These are phyloP conservation scores for Aspergillus piperis DNA, from an alignment of 2,329 filamentous ascomycete genomes.

Conservation along the genomic window DNA sequence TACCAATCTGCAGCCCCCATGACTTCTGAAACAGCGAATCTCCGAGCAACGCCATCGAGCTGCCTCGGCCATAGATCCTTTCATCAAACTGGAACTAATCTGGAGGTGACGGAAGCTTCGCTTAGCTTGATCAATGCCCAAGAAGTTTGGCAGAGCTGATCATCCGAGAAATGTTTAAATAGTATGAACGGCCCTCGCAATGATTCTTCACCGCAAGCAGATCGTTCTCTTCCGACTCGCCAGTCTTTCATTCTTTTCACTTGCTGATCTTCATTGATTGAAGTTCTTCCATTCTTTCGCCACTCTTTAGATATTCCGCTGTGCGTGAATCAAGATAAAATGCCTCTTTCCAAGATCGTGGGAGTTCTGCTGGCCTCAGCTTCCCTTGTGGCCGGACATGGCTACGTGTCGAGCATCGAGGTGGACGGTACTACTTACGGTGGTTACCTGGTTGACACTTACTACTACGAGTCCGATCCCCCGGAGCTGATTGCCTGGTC, in stretches of 20 bases:
- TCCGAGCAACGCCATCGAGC: neutral
- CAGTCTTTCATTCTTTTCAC: neutral
- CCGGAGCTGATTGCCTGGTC: slow-evolving; percentile 55
- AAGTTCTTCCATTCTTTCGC: slow-evolving; percentile 5
- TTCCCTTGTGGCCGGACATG: slow-evolving; percentile 31
- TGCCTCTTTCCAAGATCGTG: slow-evolving; percentile 11
- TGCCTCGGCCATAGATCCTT: neutral
- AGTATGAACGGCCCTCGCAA: neutral
- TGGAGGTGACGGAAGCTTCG: neutral
- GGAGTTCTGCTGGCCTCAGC: slow-evolving; percentile 26
- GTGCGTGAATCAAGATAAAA: neutral
- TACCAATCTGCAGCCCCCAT: neutral
- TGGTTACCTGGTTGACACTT: slow-evolving; percentile 43
- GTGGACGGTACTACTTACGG: slow-evolving; percentile 37
- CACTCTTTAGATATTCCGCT: slow-evolving; percentile 1
- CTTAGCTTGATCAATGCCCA: neutral
- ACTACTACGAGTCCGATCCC: slow-evolving; percentile 32
- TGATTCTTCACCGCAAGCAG: neutral
- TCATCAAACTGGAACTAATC: neutral
- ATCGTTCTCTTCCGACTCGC: neutral
- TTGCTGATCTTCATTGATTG: slow-evolving; percentile 4
- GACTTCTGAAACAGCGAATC: neutral
- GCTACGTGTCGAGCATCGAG: slow-evolving; percentile 39
- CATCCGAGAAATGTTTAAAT: neutral
- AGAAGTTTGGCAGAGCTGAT: neutral